A percentile compares a stretch with the other conserved stretches of the same genome.
Conservation (phyloP, 2,329 filamentous ascomycete genomes). For the Cadophora sp. region DNA sequence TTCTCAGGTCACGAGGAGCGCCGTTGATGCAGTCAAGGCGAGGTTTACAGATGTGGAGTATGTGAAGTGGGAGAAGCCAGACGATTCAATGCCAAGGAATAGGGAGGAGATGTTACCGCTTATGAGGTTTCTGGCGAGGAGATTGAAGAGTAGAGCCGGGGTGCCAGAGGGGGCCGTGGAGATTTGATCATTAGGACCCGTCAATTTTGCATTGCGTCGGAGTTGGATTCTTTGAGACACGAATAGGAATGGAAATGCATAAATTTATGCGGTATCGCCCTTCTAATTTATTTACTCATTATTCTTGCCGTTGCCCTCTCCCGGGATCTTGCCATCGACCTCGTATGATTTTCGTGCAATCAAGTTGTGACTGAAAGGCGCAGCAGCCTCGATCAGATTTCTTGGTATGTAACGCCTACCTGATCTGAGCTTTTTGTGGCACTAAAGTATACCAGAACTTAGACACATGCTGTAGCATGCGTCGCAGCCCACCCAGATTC, state of each 20-base stretch:
- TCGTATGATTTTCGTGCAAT: neutral
- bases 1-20: constrained; percentile 65
- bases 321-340: neutral
- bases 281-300: neutral
- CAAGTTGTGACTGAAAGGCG: neutral
- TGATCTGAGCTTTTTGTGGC: neutral
- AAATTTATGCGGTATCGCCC: neutral
- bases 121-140: constrained; percentile 81
- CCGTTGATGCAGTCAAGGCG: constrained; percentile 66
- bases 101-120: constrained; percentile 88
- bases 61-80: constrained; percentile 71
- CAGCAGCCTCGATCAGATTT: neutral
- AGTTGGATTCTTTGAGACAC: neutral
- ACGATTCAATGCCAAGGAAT: constrained; percentile 82
- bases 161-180: constrained; percentile 60
- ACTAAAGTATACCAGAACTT: neutral
- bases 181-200: constrained; percentile 40
- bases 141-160: constrained; percentile 61
- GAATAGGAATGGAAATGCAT: neutral
- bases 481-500: neutral
- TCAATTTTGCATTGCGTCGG: constrained; percentile 15
- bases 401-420: neutral
- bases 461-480: neutral
- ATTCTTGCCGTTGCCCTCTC: neutral
- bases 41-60: constrained; percentile 72